These are phyloP conservation scores for Chytriomyces sp. DNA, from an alignment of 192 early-diverging fungal species.

Conservation along the genomic window DNA sequence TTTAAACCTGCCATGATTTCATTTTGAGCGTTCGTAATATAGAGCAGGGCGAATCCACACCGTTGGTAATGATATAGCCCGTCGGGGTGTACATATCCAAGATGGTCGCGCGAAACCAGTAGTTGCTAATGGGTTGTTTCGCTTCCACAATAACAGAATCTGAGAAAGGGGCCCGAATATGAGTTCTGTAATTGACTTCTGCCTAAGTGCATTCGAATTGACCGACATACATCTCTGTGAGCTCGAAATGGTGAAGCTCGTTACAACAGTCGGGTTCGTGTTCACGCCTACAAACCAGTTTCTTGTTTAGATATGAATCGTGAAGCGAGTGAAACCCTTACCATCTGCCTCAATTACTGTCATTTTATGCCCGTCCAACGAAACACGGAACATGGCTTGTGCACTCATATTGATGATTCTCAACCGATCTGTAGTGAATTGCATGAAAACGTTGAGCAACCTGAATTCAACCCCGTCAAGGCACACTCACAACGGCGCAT, in stretches of 20 bases:
- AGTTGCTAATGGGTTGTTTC: neutral
- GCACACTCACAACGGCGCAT: conserved; percentile 3
- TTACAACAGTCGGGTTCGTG: conserved; percentile 26
- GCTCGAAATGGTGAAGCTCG: conserved; percentile 1
- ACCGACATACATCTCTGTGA: conserved; percentile 9
- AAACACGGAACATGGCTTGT: neutral
- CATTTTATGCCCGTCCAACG: conserved; percentile 47
- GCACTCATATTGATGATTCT: conserved; percentile 20
- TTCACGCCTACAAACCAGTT: neutral
- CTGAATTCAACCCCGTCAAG: neutral
- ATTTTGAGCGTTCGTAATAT: neutral
- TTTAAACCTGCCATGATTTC: neutral
- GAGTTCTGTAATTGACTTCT: neutral
- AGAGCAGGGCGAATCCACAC: neutral
- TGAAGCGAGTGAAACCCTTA: conserved; percentile 1
- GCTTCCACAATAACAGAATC: conserved; percentile 21
- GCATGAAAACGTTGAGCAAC: conserved; percentile 59
- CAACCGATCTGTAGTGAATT: conserved; percentile 65
- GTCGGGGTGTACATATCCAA: conserved; percentile 26
- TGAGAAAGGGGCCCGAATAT: neutral
- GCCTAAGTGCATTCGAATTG: neutral
- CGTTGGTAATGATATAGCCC: neutral
- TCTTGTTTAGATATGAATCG: neutral
- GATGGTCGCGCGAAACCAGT: conserved; percentile 23
- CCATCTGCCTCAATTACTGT: conserved; percentile 26